Evolutionary conservation across 352 stramenopile genomes (phyloP).

Genomic region (Pythium phragmiticola): DNA sequence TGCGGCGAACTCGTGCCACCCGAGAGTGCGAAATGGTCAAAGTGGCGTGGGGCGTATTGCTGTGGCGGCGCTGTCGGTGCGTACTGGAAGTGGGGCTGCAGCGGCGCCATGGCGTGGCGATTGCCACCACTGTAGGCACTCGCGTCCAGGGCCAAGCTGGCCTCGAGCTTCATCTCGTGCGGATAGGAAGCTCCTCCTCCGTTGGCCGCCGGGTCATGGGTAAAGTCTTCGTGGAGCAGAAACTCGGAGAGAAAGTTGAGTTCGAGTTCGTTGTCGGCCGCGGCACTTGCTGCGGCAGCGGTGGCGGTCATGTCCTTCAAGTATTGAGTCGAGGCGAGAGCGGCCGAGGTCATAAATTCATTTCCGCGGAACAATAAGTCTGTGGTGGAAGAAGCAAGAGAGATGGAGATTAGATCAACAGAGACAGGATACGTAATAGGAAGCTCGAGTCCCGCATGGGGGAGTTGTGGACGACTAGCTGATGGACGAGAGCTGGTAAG

Average conservation of each 20-base stretch:
- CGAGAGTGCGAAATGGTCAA: background rate
- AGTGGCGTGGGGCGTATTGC: conserved; percentile 1
- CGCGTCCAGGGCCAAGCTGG: conserved; percentile 1
- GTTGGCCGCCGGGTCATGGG: conserved; percentile 12
- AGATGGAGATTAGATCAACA: conserved; percentile 26
- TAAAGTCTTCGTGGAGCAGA: conserved; percentile 39
- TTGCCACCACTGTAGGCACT: background rate
- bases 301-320: conserved; percentile 16
- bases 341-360: conserved; percentile 21
- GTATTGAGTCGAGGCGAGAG: conserved; percentile 17
- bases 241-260: conserved; percentile 53
- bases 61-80: background rate
- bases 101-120: background rate
- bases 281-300: background rate
- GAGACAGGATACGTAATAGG: conserved; percentile 13
- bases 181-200: background rate
- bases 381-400: conserved; percentile 1
- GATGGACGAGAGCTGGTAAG: background rate
- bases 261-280: conserved; percentile 29
- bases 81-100: conserved; percentile 15
- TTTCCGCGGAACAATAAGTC: conserved; percentile 23
- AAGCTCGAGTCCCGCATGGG: too few relatives aligned
- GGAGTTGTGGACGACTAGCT: too few relatives aligned
- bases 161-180: conserved; percentile 22
- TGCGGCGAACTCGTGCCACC: conserved; percentile 14